A percentile compares a stretch with the other conserved stretches of the same genome.
phyloP scores from a whole-genome alignment of 768 basidiomycete species.

The Pulveroboletus sp. region DNA sequence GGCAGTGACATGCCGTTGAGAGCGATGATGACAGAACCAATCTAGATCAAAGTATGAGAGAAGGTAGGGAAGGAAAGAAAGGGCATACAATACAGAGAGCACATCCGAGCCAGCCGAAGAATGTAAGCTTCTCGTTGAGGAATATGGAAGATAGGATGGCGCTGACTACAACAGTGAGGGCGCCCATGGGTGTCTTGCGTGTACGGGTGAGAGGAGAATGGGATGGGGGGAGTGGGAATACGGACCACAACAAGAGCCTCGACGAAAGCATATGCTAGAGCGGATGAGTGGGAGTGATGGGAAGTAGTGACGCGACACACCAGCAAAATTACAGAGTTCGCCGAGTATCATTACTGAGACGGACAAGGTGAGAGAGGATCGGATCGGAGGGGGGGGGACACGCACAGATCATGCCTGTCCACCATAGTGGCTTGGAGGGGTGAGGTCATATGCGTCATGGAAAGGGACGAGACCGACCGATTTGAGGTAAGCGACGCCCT shows the following conservation, averaged over 20 bases:
- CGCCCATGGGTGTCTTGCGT: conserved; percentile 83
- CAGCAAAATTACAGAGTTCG: conserved; percentile 81
- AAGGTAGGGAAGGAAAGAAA: not conserved
- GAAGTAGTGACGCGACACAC: conserved; percentile 39
- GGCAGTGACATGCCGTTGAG: conserved; percentile 62
- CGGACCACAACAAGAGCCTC: conserved; percentile 88
- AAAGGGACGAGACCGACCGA: conserved; percentile 51
- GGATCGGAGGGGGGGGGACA: too few relatives aligned
- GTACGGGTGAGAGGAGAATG: conserved; percentile 2
- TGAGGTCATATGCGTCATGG: conserved; percentile 10
- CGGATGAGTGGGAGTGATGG: conserved; percentile 8
- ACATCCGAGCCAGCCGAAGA: conserved; percentile 98
- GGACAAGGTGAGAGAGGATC: not conserved
- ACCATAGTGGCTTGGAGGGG: conserved; percentile 70
- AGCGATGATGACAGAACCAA: conserved; percentile 86
- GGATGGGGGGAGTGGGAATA: conserved; percentile 11
- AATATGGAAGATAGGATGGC: conserved; percentile 91
- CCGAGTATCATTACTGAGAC: conserved; percentile 84
- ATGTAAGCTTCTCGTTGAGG: conserved; percentile 86
- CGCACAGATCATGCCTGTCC: conserved; percentile 84
- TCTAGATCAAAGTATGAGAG: conserved; percentile 34
- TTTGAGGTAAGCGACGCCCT: conserved; percentile 94
- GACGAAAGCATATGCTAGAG: conserved; percentile 77
- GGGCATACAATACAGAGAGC: conserved; percentile 77
- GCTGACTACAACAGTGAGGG: conserved; percentile 92